phyloP scores from a whole-genome alignment of 768 basidiomycete species.

The Termitomyces sp. region DNA sequence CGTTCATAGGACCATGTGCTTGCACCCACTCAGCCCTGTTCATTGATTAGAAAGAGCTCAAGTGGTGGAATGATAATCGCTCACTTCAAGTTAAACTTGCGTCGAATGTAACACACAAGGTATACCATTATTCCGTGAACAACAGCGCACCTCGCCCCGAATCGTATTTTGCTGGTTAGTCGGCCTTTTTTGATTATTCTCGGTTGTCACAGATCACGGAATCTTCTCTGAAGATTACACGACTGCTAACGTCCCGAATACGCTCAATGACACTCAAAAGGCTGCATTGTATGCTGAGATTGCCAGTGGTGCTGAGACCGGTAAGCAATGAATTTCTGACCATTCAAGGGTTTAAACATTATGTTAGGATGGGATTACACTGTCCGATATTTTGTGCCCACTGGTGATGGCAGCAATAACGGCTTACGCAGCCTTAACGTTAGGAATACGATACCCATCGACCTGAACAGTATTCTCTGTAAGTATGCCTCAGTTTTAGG shows the following conservation, averaged over 20 bases:
- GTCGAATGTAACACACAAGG: conserved; percentile 55
- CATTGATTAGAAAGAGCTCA: conserved; percentile 59
- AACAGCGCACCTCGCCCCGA: conserved; percentile 90
- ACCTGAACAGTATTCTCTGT: conserved; percentile 85
- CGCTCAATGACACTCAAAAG: conserved; percentile 54
- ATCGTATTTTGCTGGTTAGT: conserved; percentile 58
- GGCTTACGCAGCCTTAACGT: conserved; percentile 70
- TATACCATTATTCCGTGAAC: conserved; percentile 71
- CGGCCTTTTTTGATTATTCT: neutral
- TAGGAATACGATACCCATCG: conserved; percentile 61
- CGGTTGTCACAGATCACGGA: neutral
- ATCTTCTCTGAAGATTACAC: conserved; percentile 53
- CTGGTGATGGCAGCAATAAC: conserved; percentile 33
- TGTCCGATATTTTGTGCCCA: conserved; percentile 38
- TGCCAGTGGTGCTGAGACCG: conserved; percentile 83
- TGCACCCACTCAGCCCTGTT: neutral
- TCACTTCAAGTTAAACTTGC: conserved; percentile 62
- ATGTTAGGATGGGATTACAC: conserved; percentile 46
- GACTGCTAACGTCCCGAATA: conserved; percentile 66
- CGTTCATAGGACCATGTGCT: neutral
- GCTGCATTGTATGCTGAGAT: conserved; percentile 79
- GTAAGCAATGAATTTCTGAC: conserved; percentile 23
- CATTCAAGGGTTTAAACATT: neutral
- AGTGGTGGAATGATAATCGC: conserved; percentile 79
- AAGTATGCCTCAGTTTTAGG: conserved; percentile 21